Base-by-base conservation (phyloP, 495 filamentous ascomycete genomes). In the Xylaria palmicola region DNA sequence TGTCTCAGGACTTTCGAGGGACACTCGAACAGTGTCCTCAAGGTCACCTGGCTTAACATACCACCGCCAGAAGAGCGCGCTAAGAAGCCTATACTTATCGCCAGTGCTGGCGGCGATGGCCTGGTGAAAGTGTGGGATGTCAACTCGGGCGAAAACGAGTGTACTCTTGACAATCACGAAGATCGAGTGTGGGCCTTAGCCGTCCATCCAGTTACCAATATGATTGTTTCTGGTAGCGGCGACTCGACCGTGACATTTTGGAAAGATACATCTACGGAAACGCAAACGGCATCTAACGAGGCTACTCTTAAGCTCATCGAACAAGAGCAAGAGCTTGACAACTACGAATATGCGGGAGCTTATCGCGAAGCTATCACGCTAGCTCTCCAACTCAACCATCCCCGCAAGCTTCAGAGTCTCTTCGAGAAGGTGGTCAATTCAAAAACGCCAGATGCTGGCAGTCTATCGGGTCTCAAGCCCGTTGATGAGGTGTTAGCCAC, bases 51-150 rank as follows among this genome's bases (percentile, higher is more conserved):
- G 93, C 81, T 98, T 20, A 88, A 88, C 19, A 79, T 86, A 49
- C 81, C 87, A 0, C 73, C 66, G 63, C 73, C 64, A 56, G 76
- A 79, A 32, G 75, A 79, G 24, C 70, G 74, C 4, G 65, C 72
- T n/a, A 78, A 81, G 68, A 81, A 78, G 60, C 77, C 76, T 34
- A 80, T 80, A 59, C 82, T 92, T 27, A 81, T 97, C 32, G 95
- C 90, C 9, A 91, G 87, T 59, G 92, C 95, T 6, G 95, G 90
- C 32, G 93, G 92, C 44, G 94, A 99, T 75, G 92, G 92, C n/a
- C 79, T 99, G 6, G 91, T 99, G 47, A 99, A 98, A 74, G 81
- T 98, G 51, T 99, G 94, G 94, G 90, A 94, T 60, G 86, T 88
- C 7, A 82, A 80, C 64, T 73, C 70, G 1, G 91, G 92, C n/a